Evolutionary conservation across 2,329 filamentous ascomycete species (phyloP).

Genomic region (Colletotrichum cereale): DNA sequence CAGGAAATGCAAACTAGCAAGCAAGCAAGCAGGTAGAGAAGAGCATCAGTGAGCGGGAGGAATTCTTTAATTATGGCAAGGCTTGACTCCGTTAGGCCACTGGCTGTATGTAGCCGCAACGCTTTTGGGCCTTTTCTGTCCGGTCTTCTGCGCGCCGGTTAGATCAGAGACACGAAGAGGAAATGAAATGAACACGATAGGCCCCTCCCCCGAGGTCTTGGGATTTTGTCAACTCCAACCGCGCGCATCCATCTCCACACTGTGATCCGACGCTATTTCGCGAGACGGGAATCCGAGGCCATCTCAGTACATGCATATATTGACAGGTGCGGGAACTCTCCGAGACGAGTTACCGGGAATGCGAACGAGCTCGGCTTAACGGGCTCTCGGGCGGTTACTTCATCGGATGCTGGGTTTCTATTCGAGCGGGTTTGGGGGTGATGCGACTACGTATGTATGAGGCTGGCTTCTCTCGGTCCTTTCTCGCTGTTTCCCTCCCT

Average conservation of each 20-base stretch:
- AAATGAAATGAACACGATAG: slow-evolving; percentile 18
- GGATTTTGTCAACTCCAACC: neutral
- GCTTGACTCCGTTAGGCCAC: neutral
- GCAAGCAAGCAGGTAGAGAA: slow-evolving; percentile 22
- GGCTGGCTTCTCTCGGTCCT: neutral
- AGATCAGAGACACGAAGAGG: slow-evolving; percentile 19
- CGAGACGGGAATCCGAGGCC: neutral
- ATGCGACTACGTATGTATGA: slow-evolving; percentile 2
- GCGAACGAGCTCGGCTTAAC: neutral
- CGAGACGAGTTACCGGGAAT: neutral
- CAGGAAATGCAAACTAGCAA: slow-evolving; percentile 32
- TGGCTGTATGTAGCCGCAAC: neutral
- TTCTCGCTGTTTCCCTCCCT: neutral
- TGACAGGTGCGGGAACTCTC: neutral
- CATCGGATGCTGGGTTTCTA: slow-evolving; percentile 25
- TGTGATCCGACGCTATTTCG: neutral
- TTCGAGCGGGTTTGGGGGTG: slow-evolving; percentile 12
- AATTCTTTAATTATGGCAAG: neutral
- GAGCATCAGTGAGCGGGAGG: slow-evolving; percentile 23
- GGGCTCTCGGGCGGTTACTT: neutral
- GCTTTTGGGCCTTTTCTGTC: neutral
- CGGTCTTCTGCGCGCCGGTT: slow-evolving; percentile 6
- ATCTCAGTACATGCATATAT: neutral
- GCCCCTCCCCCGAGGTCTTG: slow-evolving; percentile 5
- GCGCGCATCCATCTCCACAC: neutral